Percentiles rank a stretch among this genome's conserved stretches.
These are phyloP conservation scores for Bassia scoparia DNA, from an alignment of 148 eudicot genomes.

Conservation along the genomic window DNA sequence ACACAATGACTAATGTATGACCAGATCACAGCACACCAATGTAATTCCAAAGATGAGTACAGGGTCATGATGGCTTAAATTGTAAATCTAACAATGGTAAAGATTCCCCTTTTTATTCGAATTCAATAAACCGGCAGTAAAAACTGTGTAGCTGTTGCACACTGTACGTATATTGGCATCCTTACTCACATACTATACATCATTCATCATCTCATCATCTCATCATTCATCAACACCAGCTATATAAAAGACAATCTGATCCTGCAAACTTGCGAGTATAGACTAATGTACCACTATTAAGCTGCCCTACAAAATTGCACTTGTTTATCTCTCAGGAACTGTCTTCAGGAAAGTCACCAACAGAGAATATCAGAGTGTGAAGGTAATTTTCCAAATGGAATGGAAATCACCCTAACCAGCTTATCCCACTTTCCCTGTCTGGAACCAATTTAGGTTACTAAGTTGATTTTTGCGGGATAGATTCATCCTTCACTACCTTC, in stretches of 20 bases:
- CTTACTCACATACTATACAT: neutral
- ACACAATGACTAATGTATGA: no score
- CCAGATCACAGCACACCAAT: no score
- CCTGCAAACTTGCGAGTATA: conserved; percentile 1
- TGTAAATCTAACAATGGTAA: neutral
- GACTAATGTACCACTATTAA: conserved; percentile 12
- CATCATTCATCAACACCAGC: conserved; percentile 8
- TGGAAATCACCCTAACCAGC: conserved; percentile 27
- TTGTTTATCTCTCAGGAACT: neutral
- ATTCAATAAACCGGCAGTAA: neutral
- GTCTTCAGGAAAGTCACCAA: neutral
- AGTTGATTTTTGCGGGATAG: conserved; percentile 75
- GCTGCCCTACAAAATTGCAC: conserved; percentile 19
- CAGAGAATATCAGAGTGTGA: neutral
- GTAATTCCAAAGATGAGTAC: no score
- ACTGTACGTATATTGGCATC: neutral
- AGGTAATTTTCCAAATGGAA: neutral
- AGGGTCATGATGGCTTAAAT: neutral
- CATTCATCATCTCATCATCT: no score
- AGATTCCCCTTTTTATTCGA: neutral
- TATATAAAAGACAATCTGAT: neutral
- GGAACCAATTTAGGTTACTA: conserved; percentile 87
- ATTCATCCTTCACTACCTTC: conserved; percentile 73
- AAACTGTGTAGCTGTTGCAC: neutral
- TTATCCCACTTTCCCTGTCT: conserved; percentile 78